These are phyloP conservation scores for Paraleonurus japonicus DNA, from an alignment of 257 asterid genomes.

Conservation along the genomic window DNA sequence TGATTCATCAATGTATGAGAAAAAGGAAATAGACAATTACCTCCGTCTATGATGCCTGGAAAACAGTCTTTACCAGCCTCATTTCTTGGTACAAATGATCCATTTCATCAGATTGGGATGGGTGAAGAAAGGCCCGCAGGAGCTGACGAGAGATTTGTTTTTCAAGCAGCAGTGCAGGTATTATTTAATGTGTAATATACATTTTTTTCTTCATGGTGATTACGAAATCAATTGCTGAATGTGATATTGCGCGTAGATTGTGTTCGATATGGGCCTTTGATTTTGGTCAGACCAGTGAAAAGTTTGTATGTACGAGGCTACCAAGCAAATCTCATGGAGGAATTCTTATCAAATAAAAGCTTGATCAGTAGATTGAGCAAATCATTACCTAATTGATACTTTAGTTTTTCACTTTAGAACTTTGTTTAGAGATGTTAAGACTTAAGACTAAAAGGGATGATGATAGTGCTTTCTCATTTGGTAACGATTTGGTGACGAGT, in stretches of 20 bases:
- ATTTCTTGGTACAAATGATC: conserved; percentile 45
- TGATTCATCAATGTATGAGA: no score
- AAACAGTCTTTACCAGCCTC: conserved; percentile 41
- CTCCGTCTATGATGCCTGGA: conserved; percentile 50
- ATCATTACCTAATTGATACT: not conserved
- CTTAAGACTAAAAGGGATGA: not conserved
- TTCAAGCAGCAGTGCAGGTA: conserved; percentile 97
- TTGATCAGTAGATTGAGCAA: conserved; percentile 5
- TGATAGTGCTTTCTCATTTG: not conserved
- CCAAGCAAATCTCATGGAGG: not conserved
- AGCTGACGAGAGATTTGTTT: conserved; percentile 87
- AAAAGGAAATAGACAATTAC: conserved; percentile 65
- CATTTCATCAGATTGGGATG: conserved; percentile 48
- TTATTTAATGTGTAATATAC: conserved; percentile 21
- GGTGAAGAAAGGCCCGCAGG: conserved; percentile 74
- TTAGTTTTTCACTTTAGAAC: not conserved
- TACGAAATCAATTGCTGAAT: not conserved
- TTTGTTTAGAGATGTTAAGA: not conserved
- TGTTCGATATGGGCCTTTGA: conserved; percentile 8
- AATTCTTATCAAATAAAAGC: not conserved
- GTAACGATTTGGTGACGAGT: not conserved
- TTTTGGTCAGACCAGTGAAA: not conserved
- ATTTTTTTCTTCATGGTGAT: conserved; percentile 17
- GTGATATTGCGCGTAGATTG: conserved; percentile 13
- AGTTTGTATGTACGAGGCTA: not conserved